Conservation (phyloP, 2,329 filamentous ascomycete species). For the Aspergillus eucalypticola region DNA sequence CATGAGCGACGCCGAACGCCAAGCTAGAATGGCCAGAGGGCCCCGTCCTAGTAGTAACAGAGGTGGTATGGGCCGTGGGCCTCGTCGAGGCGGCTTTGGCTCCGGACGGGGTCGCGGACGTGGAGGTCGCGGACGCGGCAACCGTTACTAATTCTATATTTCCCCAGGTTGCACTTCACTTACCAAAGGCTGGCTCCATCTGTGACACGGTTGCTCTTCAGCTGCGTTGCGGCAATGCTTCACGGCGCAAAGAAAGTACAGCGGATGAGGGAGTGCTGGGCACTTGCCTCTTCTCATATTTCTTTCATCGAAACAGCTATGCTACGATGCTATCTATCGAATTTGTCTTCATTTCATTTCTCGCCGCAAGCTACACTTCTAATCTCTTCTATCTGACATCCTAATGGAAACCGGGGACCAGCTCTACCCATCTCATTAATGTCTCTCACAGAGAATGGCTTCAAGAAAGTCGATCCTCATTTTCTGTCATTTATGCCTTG, state of each 20-base stretch:
- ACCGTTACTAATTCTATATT: not conserved
- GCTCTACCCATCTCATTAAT: not conserved
- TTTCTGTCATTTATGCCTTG: not conserved
- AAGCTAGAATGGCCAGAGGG: conserved; percentile 58
- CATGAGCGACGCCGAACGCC: conserved; percentile 69
- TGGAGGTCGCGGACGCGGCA: conserved; percentile 22
- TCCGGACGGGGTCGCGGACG: conserved; percentile 21
- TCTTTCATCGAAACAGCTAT: not conserved
- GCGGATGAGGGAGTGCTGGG: not conserved
- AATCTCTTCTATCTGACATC: not conserved
- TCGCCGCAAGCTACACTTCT: not conserved
- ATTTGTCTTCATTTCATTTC: not conserved
- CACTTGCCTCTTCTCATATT: not conserved
- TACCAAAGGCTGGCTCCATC: not conserved
- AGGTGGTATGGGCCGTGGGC: conserved; percentile 13
- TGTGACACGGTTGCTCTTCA: not conserved
- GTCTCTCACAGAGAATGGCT: not conserved
- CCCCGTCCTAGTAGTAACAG: conserved; percentile 48
- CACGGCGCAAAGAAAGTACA: not conserved
- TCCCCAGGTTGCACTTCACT: not conserved
- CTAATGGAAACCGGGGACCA: not conserved
- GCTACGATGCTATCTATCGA: not conserved
- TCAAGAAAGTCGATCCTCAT: not conserved
- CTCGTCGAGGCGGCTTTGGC: conserved; percentile 22
- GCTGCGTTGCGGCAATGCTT: not conserved